These are phyloP conservation scores for Daldinia decipiens DNA, from an alignment of 495 filamentous ascomycete genomes.

Conservation along the genomic window DNA sequence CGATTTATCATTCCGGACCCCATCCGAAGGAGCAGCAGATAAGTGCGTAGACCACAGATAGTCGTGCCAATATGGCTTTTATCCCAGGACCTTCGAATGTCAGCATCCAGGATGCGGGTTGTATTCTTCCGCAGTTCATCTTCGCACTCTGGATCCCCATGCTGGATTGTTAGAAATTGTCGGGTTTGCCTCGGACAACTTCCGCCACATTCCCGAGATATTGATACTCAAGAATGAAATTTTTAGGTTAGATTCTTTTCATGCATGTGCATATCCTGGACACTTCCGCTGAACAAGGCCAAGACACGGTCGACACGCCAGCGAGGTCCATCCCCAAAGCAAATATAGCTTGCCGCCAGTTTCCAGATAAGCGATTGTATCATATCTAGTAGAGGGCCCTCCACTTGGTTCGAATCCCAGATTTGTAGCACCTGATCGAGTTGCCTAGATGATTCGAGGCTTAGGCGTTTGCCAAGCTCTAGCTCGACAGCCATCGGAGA, in stretches of 20 bases:
- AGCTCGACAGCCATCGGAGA: slow-evolving; percentile 31
- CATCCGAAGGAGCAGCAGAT: not conserved
- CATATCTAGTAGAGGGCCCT: slow-evolving; percentile 6
- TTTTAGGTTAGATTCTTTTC: not conserved
- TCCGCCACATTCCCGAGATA: not conserved
- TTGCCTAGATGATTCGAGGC: slow-evolving; percentile 22
- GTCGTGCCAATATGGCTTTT: not conserved
- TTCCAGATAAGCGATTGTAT: slow-evolving; percentile 25
- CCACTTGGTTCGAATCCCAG: slow-evolving; percentile 4
- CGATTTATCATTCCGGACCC: not conserved
- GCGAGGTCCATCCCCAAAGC: slow-evolving; percentile 37
- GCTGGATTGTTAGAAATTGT: not conserved
- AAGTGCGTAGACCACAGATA: not conserved
- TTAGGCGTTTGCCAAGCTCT: slow-evolving; percentile 33
- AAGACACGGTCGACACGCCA: slow-evolving; percentile 26
- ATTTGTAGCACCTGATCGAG: slow-evolving; percentile 23
- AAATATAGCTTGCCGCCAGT: slow-evolving; percentile 13
- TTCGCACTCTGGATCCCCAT: not conserved
- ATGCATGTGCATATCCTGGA: not conserved
- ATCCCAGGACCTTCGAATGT: no score
- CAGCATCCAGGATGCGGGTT: no score
- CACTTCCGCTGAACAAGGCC: slow-evolving; percentile 11
- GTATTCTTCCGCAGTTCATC: not conserved
- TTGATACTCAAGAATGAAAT: not conserved
- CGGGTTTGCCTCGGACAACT: not conserved